These are phyloP conservation scores for Tulasnella sp. DNA, from an alignment of 768 basidiomycete species.

Conservation along the genomic window DNA sequence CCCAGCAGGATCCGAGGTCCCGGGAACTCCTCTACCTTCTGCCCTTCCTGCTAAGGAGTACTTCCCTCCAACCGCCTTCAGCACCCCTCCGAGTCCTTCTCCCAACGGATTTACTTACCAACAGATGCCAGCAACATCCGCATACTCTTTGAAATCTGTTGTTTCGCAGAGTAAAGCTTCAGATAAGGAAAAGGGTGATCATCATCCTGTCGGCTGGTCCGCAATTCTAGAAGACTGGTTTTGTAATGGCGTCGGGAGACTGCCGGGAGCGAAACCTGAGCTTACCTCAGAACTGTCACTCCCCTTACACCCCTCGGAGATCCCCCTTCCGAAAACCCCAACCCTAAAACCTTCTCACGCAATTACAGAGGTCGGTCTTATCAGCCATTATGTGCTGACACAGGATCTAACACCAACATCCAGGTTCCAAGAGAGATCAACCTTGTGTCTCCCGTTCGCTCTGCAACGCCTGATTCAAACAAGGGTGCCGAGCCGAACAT, in stretches of 20 bases:
- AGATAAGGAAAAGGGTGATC: constrained; percentile 33
- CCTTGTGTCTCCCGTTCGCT: constrained; percentile 40
- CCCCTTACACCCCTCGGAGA: neutral
- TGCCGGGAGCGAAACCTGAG: constrained; percentile 30
- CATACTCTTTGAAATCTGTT: constrained; percentile 17
- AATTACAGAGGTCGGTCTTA: neutral
- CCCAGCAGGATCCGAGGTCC: neutral
- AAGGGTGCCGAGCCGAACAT: constrained; percentile 14
- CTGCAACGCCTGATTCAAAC: constrained; percentile 41
- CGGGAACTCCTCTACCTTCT: neutral
- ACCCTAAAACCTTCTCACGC: neutral
- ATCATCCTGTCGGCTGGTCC: constrained; percentile 28
- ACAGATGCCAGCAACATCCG: constrained; percentile 10
- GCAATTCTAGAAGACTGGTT: constrained; percentile 31
- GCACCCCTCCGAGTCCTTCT: neutral
- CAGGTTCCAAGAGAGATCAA: constrained; percentile 45
- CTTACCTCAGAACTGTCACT: constrained; percentile 8
- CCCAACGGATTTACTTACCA: constrained; percentile 16
- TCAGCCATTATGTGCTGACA: neutral
- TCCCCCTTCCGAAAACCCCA: neutral
- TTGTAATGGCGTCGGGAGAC: constrained; percentile 42
- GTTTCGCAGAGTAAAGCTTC: constrained; percentile 9
- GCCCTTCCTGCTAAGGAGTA: neutral
- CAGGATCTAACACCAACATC: constrained; percentile 35
- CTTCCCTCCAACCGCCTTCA: constrained; percentile 14